Percentiles rank a stretch among this genome's conserved stretches.
Conservation (phyloP, 371 early-diverging fungal species). For the Apophysomyces trapeziformis region DNA sequence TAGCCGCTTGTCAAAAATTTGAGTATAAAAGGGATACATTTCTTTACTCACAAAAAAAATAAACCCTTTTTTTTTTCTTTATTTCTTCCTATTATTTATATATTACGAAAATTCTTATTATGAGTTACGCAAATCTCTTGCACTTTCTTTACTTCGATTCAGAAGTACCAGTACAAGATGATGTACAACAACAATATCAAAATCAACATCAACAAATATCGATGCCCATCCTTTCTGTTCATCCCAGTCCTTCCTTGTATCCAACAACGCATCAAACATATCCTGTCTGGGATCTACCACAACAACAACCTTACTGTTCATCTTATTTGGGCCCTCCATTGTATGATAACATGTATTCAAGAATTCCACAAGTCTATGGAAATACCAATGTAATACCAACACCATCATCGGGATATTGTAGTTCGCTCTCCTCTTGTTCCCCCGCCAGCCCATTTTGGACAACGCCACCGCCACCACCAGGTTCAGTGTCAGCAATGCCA, state of each 20-base stretch:
- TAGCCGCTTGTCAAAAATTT: no score
- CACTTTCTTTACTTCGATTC: conserved; percentile 2
- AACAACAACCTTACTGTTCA: not conserved
- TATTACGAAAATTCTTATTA: not conserved
- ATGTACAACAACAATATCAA: not conserved
- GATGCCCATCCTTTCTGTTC: not conserved
- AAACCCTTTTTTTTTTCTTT: not conserved
- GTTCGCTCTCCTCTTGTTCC: not conserved
- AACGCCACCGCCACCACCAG: conserved; percentile 3
- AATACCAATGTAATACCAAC: not conserved
- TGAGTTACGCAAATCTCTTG: not conserved
- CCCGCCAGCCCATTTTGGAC: conserved; percentile 7
- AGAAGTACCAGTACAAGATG: not conserved
- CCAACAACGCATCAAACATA: not conserved
- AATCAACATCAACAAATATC: no score
- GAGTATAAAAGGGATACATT: not conserved
- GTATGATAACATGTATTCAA: not conserved
- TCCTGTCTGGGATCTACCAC: not conserved
- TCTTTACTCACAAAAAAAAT: conserved; percentile 3
- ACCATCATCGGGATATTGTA: not conserved
- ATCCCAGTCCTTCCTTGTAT: not conserved
- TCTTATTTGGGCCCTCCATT: not conserved
- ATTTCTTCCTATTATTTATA: not conserved
- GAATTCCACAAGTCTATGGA: not conserved
- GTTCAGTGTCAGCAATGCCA: not conserved